phyloP scores from a whole-genome alignment of 768 basidiomycete genomes.

The Pluteus cervinus region DNA sequence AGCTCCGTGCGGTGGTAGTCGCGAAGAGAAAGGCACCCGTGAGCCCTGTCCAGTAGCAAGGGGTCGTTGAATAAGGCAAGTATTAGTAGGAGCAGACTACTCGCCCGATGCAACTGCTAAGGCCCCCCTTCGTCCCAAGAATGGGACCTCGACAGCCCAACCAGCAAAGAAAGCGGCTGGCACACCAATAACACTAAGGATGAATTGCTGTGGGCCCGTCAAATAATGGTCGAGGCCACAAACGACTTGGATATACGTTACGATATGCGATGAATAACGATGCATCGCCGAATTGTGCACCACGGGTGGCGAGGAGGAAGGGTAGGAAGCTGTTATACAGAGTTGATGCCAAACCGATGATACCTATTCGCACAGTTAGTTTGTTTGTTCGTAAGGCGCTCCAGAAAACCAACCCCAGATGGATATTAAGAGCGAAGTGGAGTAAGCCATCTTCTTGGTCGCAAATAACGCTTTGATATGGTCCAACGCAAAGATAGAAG shows the following conservation, averaged over 20 bases:
- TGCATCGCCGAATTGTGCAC: slow-evolving; percentile 63
- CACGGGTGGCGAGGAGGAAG: slow-evolving; percentile 45
- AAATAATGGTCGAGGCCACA: too few relatives aligned
- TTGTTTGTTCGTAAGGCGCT: too few relatives aligned
- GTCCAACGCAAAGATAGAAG: slow-evolving; percentile 24
- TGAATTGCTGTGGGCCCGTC: slow-evolving; percentile 63
- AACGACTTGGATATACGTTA: too few relatives aligned
- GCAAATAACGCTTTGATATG: slow-evolving; percentile 60
- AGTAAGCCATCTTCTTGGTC: slow-evolving; percentile 57
- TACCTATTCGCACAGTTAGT: too few relatives aligned
- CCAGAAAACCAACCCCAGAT: slow-evolving; percentile 33
- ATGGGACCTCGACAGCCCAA: slow-evolving; percentile 59
- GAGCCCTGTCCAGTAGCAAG: slow-evolving; percentile 47
- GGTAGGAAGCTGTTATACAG: slow-evolving; percentile 47
- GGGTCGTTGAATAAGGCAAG: slow-evolving; percentile 37
- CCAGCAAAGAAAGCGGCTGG: slow-evolving; percentile 72
- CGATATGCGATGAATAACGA: slow-evolving; percentile 70
- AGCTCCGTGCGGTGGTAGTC: slow-evolving; percentile 68
- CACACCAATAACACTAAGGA: slow-evolving; percentile 60
- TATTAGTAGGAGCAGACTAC: slow-evolving; percentile 19
- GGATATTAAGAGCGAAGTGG: slow-evolving; percentile 56
- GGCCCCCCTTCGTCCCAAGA: slow-evolving; percentile 62
- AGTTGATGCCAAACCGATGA: slow-evolving; percentile 76
- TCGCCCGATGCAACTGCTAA: slow-evolving; percentile 57
- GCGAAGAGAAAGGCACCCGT: slow-evolving; percentile 73